Percentiles rank a stretch among this genome's conserved stretches.
Conservation (phyloP, 257 asterid species). For the Haberlea rhodopensis region DNA sequence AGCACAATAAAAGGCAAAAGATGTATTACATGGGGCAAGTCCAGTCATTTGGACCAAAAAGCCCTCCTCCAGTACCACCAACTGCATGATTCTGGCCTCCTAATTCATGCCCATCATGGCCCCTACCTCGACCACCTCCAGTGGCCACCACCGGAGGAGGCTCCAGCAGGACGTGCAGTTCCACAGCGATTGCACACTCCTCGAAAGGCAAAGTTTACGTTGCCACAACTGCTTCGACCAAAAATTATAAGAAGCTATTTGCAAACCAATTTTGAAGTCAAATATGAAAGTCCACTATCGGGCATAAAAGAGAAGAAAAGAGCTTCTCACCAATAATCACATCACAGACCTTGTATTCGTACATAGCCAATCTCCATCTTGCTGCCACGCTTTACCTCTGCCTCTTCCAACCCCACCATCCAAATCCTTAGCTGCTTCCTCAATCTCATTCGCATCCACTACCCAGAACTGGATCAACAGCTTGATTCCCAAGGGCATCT, state of each 20-base stretch:
- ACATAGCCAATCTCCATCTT: slow-evolving; percentile 97
- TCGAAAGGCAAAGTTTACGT: slow-evolving; percentile 97
- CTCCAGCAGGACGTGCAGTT: slow-evolving; percentile 95
- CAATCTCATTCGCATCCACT: slow-evolving; percentile 45
- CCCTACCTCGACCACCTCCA: slow-evolving; percentile 91
- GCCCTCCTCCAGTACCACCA: slow-evolving; percentile 80
- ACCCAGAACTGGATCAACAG: slow-evolving; percentile 36
- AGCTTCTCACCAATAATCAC: slow-evolving; percentile 97
- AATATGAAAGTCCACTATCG: slow-evolving; percentile 10
- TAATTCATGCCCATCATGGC: slow-evolving; percentile 63
- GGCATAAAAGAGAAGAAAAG: slow-evolving; percentile 52
- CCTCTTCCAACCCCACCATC: slow-evolving; percentile 78
- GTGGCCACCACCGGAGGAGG: slow-evolving; percentile 66
- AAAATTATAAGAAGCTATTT: slow-evolving; percentile 30
- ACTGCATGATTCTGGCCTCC: slow-evolving; percentile 62
- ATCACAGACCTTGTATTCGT: slow-evolving; percentile 99
- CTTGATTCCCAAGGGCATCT: slow-evolving; percentile 47
- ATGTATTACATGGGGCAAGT: slow-evolving; percentile 88
- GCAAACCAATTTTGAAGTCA: slow-evolving; percentile 15
- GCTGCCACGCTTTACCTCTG: slow-evolving; percentile 93
- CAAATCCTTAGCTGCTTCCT: slow-evolving; percentile 51
- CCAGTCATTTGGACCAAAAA: slow-evolving; percentile 99
- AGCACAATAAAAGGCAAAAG: neutral
- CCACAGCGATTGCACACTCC: slow-evolving; percentile 99
- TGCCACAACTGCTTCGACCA: slow-evolving; percentile 77